These are phyloP conservation scores for Penicillium cataractarum DNA, from an alignment of 495 filamentous ascomycete species.

Conservation along the genomic window DNA sequence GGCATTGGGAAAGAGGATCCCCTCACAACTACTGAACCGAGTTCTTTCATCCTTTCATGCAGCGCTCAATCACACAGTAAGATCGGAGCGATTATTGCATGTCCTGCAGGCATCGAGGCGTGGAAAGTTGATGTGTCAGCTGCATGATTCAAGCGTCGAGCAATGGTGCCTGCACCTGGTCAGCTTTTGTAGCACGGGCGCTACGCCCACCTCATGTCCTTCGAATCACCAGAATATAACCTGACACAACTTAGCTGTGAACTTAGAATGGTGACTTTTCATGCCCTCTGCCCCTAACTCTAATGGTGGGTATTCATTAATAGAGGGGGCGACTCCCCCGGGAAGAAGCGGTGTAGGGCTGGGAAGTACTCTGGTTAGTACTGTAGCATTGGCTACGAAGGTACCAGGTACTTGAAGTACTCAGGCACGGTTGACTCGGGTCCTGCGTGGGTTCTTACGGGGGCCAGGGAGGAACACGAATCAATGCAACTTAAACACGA, in stretches of 20 bases:
- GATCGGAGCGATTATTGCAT: slow-evolving; percentile 15
- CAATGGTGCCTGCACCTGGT: slow-evolving; percentile 19
- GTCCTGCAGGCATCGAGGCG: slow-evolving; percentile 17
- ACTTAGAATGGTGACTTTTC: neutral
- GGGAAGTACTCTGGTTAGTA: neutral
- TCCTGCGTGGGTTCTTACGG: neutral
- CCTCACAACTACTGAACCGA: slow-evolving; percentile 23
- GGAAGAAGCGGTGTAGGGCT: slow-evolving; percentile 27
- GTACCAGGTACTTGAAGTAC: neutral
- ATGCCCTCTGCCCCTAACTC: neutral
- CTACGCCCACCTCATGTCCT: neutral
- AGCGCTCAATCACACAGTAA: slow-evolving; percentile 6
- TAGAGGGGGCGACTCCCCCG: neutral
- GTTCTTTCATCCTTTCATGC: slow-evolving; percentile 7
- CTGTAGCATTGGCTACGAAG: neutral
- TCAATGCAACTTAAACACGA: slow-evolving; percentile 2
- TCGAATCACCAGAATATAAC: too few species aligned
- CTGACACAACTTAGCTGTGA: too few species aligned
- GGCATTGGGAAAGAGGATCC: slow-evolving; percentile 4
- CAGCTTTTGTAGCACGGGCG: neutral
- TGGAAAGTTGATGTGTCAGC: slow-evolving; percentile 21
- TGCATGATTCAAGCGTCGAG: slow-evolving; percentile 26
- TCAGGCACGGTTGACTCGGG: slow-evolving; percentile 2
- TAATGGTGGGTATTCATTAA: neutral
- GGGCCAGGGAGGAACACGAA: neutral